Base-by-base conservation (phyloP, 2,329 filamentous ascomycete genomes). In the Colletotrichum graminicola region DNA sequence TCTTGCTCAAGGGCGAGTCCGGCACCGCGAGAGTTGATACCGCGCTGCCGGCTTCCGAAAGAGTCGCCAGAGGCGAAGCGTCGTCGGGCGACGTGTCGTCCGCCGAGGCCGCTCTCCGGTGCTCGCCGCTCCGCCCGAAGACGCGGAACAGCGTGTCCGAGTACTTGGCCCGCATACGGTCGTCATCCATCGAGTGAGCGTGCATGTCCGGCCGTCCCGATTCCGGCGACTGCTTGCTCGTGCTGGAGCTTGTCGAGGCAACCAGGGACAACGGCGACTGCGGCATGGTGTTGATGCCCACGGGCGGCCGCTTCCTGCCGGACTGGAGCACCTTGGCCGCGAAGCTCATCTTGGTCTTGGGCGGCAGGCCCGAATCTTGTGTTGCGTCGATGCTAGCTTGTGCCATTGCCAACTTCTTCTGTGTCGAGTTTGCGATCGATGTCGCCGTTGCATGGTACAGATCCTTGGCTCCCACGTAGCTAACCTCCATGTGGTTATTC, bases 361-460 rank as follows among this genome's bases (percentile, higher is more conserved):
- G 54, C 14, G 59, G 6, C 11, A 63, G 16, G 12, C 59, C 59
- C 10, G 60, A 45, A 21, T 64, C 60, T 47, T 47, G 36, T 21
- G 59, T 66, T 10, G 65, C 49, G 18, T 72, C 66, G 36, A 60
- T 23, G 21, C 52, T 69, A 0, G 54, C 55, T 32, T 45, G 67
- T 32, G 66, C 68, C 3, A 47, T 41, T 29, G n/a, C 26, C 16
- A 21, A 26, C 39, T 47, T 52, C 36, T 39, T 62, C 54, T 45
- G 45, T 8, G 71, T 45, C 14, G 73, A 73, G 18, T 66, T 67
- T 10, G 76, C 76, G 8, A 76, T 71, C 34, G 76, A 72, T 18
- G 73, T 73, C 5, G 75, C 71, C n/a, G 76, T 73, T 12, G 71
- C 68, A 54, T 77, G 76, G 60, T 78, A 78, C 14, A 78, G 73